These are phyloP conservation scores for Fusarium sp. DNA, from an alignment of 2,329 filamentous ascomycete species.

Conservation along the genomic window DNA sequence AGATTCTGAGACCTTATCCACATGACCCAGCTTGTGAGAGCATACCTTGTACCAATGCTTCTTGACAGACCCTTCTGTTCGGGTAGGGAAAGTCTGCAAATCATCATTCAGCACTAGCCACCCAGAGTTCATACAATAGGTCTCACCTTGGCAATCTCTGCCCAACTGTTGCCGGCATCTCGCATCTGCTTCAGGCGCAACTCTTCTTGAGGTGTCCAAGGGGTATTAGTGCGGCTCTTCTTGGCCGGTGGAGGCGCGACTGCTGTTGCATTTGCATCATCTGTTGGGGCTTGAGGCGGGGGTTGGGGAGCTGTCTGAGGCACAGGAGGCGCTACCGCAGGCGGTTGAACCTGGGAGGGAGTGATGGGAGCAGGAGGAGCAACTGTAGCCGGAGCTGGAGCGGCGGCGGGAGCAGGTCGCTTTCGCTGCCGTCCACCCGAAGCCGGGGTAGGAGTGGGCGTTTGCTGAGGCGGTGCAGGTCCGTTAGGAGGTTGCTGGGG, in stretches of 20 bases:
- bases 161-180: constrained; percentile 94
- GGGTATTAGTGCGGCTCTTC: constrained; percentile 98
- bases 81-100: constrained; percentile 87
- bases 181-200: constrained; percentile 93
- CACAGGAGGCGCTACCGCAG: constrained; percentile 51
- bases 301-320: constrained; percentile 51
- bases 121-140: neutral
- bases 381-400: constrained; percentile 57
- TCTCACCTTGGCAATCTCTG: constrained; percentile 98
- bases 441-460: constrained; percentile 58
- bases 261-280: constrained; percentile 52
- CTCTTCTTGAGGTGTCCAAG: constrained; percentile 97
- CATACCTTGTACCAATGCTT: constrained; percentile 99
- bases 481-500: constrained; percentile 58
- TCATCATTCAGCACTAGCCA: constrained; percentile 13
- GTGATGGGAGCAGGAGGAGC: constrained; percentile 54
- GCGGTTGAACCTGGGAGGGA: constrained; percentile 54
- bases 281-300: constrained; percentile 50
- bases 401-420: constrained; percentile 58
- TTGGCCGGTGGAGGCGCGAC: constrained; percentile 75
- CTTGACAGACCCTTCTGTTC: constrained; percentile 98
- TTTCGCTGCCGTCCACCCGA: constrained; percentile 60
- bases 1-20: constrained; percentile 18
- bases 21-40: neutral
- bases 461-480: constrained; percentile 54